A percentile compares a stretch with the other conserved stretches of the same genome.
These are phyloP conservation scores for Xylaria sp. DNA, from an alignment of 2,329 filamentous ascomycete species.

Conservation along the genomic window DNA sequence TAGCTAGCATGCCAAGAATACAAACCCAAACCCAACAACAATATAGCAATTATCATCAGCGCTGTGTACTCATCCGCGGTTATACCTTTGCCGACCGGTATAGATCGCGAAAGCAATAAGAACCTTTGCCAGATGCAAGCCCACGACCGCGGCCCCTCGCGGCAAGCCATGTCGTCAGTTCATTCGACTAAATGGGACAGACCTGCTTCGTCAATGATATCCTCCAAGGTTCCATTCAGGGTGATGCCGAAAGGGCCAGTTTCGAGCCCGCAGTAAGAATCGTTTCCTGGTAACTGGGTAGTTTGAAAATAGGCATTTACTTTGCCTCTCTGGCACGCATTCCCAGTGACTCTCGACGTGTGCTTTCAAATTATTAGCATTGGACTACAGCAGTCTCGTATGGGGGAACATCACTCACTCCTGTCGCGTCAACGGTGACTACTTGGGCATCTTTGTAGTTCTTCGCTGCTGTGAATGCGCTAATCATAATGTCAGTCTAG, in stretches of 20 bases:
- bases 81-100: no score
- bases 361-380: slow-evolving; percentile 20
- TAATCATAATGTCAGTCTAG: slow-evolving; percentile 3
- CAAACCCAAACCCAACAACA: no score
- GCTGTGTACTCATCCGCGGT: no score
- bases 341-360: slow-evolving; percentile 24
- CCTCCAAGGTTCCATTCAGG: slow-evolving; percentile 15
- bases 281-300: slow-evolving; percentile 21
- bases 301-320: slow-evolving; percentile 26
- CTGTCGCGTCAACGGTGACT: slow-evolving; percentile 24
- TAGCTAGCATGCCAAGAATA: no score
- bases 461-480: slow-evolving; percentile 18
- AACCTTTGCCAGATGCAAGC: no score
- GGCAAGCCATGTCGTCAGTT: not conserved
- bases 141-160: no score
- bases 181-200: slow-evolving; percentile 13
- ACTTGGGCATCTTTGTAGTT: slow-evolving; percentile 30
- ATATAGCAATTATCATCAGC: no score
- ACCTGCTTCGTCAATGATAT: slow-evolving; percentile 14
- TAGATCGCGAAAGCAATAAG: no score
- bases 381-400: not conserved
- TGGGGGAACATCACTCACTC: slow-evolving; percentile 13
- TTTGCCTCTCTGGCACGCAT: slow-evolving; percentile 25
- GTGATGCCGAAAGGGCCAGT: slow-evolving; percentile 18
- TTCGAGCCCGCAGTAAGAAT: slow-evolving; percentile 27